A percentile compares a stretch with the other conserved stretches of the same genome.
These are phyloP conservation scores for Yamadazyma mexicana DNA, from an alignment of 1,139 yeast species.

Conservation along the genomic window DNA sequence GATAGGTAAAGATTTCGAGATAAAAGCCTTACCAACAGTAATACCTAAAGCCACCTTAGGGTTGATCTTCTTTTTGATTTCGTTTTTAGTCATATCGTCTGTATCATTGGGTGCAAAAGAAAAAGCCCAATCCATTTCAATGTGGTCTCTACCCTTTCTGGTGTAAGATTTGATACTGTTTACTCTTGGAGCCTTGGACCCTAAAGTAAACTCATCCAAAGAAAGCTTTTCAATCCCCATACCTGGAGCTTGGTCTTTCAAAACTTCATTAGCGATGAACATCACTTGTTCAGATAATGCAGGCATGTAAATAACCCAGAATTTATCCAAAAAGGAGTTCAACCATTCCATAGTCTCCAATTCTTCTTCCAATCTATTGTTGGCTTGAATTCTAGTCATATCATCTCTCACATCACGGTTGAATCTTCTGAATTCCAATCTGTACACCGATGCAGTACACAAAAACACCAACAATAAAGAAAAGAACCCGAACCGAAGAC, in stretches of 20 bases:
- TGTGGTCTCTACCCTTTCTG: conserved; percentile 60
- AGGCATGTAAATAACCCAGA: conserved; percentile 88
- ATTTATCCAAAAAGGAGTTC: conserved; percentile 70
- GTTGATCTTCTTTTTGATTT: conserved; percentile 65
- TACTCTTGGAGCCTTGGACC: conserved; percentile 76
- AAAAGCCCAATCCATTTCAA: conserved; percentile 83
- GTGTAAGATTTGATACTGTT: conserved; percentile 71
- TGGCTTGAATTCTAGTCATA: conserved; percentile 59
- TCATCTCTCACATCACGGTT: conserved; percentile 74
- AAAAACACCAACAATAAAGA: conserved; percentile 58
- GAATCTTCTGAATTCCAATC: conserved; percentile 70
- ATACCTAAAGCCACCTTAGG: conserved; percentile 82
- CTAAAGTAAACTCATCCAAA: conserved; percentile 74
- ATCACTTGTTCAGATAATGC: conserved; percentile 76
- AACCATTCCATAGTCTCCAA: conserved; percentile 80
- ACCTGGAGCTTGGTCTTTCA: conserved; percentile 77
- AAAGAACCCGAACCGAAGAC: conserved; percentile 57
- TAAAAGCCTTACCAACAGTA: conserved; percentile 74
- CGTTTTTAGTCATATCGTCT: conserved; percentile 77
- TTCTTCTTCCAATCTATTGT: conserved; percentile 59
- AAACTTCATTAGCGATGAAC: conserved; percentile 61
- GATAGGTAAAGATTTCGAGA: conserved; percentile 72
- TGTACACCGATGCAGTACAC: conserved; percentile 64
- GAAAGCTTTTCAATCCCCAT: conserved; percentile 74
- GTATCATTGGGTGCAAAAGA: conserved; percentile 80